Evolutionary conservation across 345 rosid species (phyloP).

Genomic region (Isatis tinctoria): DNA sequence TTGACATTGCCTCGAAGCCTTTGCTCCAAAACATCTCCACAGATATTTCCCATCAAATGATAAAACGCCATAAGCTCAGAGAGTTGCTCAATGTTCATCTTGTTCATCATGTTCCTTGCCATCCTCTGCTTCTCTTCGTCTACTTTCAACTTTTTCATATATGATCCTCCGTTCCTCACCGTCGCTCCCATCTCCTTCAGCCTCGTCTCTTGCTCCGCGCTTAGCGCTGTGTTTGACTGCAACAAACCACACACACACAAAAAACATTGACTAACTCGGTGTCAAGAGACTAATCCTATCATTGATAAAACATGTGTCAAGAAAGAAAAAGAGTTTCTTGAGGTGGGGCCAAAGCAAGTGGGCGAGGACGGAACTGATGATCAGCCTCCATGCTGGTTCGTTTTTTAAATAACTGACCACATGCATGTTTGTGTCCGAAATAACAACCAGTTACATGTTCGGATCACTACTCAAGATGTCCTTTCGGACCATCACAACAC

Average conservation of each 20-base stretch:
- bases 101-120: constrained; percentile 61
- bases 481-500: constrained; percentile 13
- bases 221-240: constrained; percentile 72
- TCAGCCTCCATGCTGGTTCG: background rate
- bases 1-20: constrained; percentile 49
- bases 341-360: background rate
- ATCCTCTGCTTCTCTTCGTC: constrained; percentile 61
- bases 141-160: constrained; percentile 50
- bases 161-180: constrained; percentile 69
- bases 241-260: background rate
- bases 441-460: background rate
- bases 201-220: constrained; percentile 71
- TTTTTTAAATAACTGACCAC: background rate
- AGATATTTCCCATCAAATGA: constrained; percentile 70
- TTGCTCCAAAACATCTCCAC: constrained; percentile 64
- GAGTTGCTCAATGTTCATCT: constrained; percentile 65
- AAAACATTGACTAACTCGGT: background rate
- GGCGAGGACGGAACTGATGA: too few relatives aligned
- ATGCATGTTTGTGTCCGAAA: background rate
- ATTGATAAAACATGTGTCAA: background rate
- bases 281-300: background rate
- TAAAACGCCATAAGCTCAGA: constrained; percentile 80
- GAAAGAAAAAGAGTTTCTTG: background rate
- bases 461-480: background rate
- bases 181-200: constrained; percentile 96